Evolutionary conservation across 2,329 filamentous ascomycete species (phyloP), one percentile per base, ranked within the genome.

Genomic region (Acrodontium crateriforme): DNA sequence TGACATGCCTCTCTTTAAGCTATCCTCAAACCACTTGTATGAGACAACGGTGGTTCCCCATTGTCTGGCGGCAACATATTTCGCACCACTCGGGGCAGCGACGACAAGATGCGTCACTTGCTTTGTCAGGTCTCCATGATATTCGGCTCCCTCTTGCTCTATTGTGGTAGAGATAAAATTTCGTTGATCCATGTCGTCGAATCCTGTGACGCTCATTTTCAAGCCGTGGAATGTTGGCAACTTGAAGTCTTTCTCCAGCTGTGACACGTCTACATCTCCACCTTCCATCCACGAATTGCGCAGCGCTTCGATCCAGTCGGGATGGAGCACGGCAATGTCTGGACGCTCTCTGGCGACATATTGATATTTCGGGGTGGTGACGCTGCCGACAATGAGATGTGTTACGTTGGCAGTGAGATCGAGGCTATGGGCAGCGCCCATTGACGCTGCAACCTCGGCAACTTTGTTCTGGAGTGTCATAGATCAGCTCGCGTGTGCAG

Each of bases 391-490:
- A 38, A 98, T 70, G 25, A 98, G 73, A 59, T 98, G 89, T 4
- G 89, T 95, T 25, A 92, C 83, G 53, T 94, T 83, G 31, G 80
- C 81, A n/a, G 85, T 95, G 24, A 98, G 71, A 53, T 98, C 85
- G 54, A 84, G 78, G 45, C 80, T 84, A 64, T 92, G 80, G 35
- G 69, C 56, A 27, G 85, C 89, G 39, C 89, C 89, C 63, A 98
- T 83, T 49, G 93, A 73, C 38, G 64, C 56, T 11, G 80, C 79
- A 35, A 74, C 71, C 64, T 56, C 10, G 69, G 71, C 25, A 53
- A 35, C 20, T 37, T 35, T 9, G 41, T 46, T 48, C 52, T 32
- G 13, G 24, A 16, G 9, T 22, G 20, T 22, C 4, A n/a, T 8
- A 5, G 4, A 22, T 22, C 8, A 22, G 20, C 20, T 22, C 20